phyloP scores from a whole-genome alignment of 2,329 filamentous ascomycete species.

The Moelleriella libera region DNA sequence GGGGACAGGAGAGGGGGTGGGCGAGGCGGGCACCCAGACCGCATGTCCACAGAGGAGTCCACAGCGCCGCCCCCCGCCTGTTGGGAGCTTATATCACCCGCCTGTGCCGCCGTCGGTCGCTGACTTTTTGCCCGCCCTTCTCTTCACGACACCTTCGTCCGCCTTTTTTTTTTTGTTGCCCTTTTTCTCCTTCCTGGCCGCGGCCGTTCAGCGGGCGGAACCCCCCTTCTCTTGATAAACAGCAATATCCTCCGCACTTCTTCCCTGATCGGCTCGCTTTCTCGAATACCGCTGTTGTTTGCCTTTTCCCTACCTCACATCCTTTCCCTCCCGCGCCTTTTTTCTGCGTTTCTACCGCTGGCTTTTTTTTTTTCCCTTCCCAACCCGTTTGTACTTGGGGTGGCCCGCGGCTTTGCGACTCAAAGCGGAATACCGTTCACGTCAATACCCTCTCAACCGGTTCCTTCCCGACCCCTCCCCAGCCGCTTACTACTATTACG shows the following conservation, averaged over 20 bases:
- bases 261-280: slow-evolving; percentile 35
- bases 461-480: neutral
- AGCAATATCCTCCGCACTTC: slow-evolving; percentile 10
- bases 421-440: neutral
- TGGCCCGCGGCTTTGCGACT: neutral
- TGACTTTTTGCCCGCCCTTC: slow-evolving; percentile 19
- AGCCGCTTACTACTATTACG: neutral
- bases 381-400: neutral
- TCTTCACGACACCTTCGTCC: slow-evolving; percentile 45
- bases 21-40: neutral
- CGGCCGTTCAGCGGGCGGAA: slow-evolving; percentile 45
- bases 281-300: slow-evolving; percentile 11
- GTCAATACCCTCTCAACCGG: neutral
- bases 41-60: neutral
- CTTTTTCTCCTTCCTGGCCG: slow-evolving; percentile 32
- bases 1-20: neutral
- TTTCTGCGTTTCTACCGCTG: slow-evolving; percentile 21
- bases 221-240: neutral
- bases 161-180: slow-evolving; percentile 24
- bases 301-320: slow-evolving; percentile 25
- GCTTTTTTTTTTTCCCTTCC: slow-evolving; percentile 2
- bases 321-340: slow-evolving; percentile 11
- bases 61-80: too few species aligned
- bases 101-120: neutral
- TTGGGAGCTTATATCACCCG: neutral